Evolutionary conservation across 352 stramenopile genomes (phyloP), one percentile per base, ranked within the genome.

Genomic region (Globisporangium abappressorium): DNA sequence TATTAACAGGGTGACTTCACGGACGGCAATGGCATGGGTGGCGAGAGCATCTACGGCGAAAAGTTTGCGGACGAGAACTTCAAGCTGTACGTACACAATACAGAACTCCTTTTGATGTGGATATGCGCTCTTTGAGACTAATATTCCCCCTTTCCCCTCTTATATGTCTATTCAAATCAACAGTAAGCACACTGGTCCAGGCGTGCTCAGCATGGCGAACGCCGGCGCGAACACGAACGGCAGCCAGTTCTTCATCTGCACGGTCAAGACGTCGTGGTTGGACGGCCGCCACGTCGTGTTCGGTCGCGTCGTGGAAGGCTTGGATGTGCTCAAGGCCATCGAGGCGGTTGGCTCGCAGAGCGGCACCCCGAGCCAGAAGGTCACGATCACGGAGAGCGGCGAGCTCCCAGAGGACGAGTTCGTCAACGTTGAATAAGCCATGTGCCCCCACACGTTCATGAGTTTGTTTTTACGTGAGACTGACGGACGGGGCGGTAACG

Each of bases 161-260:
- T 55, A 51, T 51, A 56, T 30, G 11, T 5, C 4, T 41, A 11
- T 43, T 14, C 9, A 51, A 51, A 51, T 51, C 18, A 22, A 41
- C 60, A 78, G 70, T 59, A 95, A 94, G 78, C 88, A 96, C 76
- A 77, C 73, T 24, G 85, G 82, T 56, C 73, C 82, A 30, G 86
- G 87, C 34, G 79, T 80, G 49, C 72, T 96, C 55, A 93, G 82
- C 74, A 96, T 96, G 88, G 87, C 87, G 56, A 96, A 96, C 77
- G 78, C 85, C 41, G 88, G 88, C 22, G 72, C 79, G 47, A 94
- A 94, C 78, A 94, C 90, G 41, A 99, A 99, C 82, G 95, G 95
- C 57, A 98, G 89, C 65, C 96, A 99, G 82, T 99, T 99, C 76
- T 99, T 99, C 80, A 98, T 99, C 68, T 95, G 84, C 75, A 97